Percentiles rank a stretch among this genome's conserved stretches.
Conservation (phyloP, 352 stramenopile species). For the Globisporangium nodosum region DNA sequence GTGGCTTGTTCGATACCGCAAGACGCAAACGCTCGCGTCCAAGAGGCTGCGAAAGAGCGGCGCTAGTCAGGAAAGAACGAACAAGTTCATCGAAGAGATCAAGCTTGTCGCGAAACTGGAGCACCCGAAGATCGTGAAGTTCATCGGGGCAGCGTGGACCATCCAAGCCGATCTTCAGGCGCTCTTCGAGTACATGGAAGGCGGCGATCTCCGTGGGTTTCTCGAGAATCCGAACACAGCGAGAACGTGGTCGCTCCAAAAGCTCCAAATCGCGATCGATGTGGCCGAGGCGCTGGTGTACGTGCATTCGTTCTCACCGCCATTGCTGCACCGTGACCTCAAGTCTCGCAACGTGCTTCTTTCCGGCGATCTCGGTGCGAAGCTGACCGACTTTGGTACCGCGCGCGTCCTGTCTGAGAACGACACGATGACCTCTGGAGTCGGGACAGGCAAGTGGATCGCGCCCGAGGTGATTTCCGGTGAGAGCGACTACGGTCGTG, state of each 20-base stretch:
- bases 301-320: conserved; percentile 17
- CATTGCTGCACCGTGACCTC: conserved; percentile 12
- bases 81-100: conserved; percentile 49
- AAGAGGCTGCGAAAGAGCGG: not conserved
- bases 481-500: conserved; percentile 33
- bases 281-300: conserved; percentile 13
- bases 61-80: conserved; percentile 17
- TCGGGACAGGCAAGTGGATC: conserved; percentile 49
- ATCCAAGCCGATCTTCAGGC: conserved; percentile 11
- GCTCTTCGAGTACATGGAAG: conserved; percentile 28
- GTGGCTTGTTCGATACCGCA: conserved; percentile 33
- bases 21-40: conserved; percentile 25
- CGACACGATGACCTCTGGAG: conserved; percentile 42
- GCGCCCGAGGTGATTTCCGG: conserved; percentile 52
- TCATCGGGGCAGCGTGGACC: conserved; percentile 11
- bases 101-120: conserved; percentile 17
- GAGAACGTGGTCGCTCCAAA: not conserved
- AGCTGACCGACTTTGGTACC: conserved; percentile 58
- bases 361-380: conserved; percentile 24
- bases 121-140: conserved; percentile 4
- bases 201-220: conserved; percentile 36
- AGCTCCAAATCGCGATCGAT: conserved; percentile 14
- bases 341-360: conserved; percentile 30
- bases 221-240: conserved; percentile 12
- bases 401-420: conserved; percentile 34